Conservation (phyloP, 2,329 filamentous ascomycete species). For the Aureobasidium vineae region DNA sequence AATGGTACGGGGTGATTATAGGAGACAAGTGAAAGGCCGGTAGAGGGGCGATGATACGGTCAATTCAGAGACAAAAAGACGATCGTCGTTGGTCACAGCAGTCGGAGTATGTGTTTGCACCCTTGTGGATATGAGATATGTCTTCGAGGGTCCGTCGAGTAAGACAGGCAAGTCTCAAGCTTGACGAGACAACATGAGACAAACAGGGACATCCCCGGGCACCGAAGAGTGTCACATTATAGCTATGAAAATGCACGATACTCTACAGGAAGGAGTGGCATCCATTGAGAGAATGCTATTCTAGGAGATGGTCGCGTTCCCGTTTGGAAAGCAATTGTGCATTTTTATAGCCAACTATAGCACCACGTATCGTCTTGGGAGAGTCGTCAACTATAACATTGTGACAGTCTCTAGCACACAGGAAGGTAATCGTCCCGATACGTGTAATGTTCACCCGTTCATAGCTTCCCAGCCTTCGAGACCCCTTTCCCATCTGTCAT, state of each 20-base stretch:
- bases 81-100: not conserved
- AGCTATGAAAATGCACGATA: not conserved
- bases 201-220: too few species aligned
- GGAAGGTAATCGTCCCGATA: too few species aligned
- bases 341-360: constrained; percentile 11
- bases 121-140: not conserved
- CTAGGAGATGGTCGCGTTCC: too few species aligned
- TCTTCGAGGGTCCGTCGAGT: not conserved
- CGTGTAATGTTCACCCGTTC: constrained; percentile 30
- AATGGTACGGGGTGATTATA: not conserved
- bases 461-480: constrained; percentile 48
- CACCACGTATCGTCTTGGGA: too few species aligned
- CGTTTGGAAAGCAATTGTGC: not conserved
- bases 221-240: not conserved
- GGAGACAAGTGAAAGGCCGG: not conserved
- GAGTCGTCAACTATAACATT: too few species aligned
- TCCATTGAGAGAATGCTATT: not conserved
- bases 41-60: not conserved
- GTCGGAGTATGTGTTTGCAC: not conserved
- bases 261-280: not conserved
- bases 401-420: too few species aligned
- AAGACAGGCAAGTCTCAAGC: constrained; percentile 1
- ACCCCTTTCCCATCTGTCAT: constrained; percentile 49
- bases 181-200: not conserved
- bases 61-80: not conserved